Conservation (phyloP, 2,329 filamentous ascomycete species). For the Raffaelea albimanens region DNA sequence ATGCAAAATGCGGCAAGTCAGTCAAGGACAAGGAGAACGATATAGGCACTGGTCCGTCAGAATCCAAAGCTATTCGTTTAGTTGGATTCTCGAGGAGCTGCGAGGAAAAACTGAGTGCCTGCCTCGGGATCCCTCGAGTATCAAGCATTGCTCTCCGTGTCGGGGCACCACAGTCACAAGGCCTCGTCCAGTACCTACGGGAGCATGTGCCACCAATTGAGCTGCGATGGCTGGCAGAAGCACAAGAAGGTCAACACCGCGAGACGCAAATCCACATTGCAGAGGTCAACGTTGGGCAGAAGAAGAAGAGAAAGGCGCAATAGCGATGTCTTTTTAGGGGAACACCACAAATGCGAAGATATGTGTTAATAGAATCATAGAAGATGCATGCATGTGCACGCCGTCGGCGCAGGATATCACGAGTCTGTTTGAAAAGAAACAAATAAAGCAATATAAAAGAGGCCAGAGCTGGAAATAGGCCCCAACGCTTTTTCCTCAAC, state of each 20-base stretch:
- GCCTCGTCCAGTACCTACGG: slow-evolving; percentile 46
- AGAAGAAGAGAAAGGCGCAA: slow-evolving; percentile 20
- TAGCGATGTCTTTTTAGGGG: no score
- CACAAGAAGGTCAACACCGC: slow-evolving; percentile 26
- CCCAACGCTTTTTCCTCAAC: no score
- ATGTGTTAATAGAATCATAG: no score
- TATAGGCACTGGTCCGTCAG: not conserved
- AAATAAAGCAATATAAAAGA: no score
- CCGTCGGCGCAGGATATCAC: no score
- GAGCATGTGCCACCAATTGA: slow-evolving; percentile 41
- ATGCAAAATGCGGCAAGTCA: not conserved
- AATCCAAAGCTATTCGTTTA: slow-evolving; percentile 34
- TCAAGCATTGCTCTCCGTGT: slow-evolving; percentile 53
- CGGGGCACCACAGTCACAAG: slow-evolving; percentile 45
- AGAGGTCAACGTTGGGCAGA: slow-evolving; percentile 28
- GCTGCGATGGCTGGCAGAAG: slow-evolving; percentile 47
- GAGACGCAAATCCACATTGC: slow-evolving; percentile 38
- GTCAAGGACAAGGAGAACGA: no score
- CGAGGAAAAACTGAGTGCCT: slow-evolving; percentile 45
- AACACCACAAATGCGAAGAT: no score
- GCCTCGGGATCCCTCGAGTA: slow-evolving; percentile 52
- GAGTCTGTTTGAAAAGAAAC: no score
- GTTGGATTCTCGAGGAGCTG: slow-evolving; percentile 53
- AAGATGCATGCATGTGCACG: no score
- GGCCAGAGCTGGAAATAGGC: no score